A percentile compares a stretch with the other conserved stretches of the same genome.
These are phyloP conservation scores for Pseudogymnoascus sp. DNA, from an alignment of 2,329 filamentous ascomycete species.

Conservation along the genomic window DNA sequence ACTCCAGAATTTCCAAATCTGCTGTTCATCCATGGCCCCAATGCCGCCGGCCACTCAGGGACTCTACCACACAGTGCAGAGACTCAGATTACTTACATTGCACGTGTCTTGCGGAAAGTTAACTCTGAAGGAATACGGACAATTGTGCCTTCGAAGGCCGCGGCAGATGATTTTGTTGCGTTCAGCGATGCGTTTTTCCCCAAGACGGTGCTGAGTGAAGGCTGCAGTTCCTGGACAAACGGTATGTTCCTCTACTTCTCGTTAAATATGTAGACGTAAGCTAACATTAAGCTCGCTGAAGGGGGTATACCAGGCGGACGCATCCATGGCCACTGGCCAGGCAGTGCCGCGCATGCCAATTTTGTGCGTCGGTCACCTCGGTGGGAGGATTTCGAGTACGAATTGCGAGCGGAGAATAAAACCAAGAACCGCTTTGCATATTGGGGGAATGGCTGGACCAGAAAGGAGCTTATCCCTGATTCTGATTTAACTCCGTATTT, in stretches of 20 bases:
- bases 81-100: slow-evolving; percentile 56
- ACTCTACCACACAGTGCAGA: slow-evolving; percentile 62
- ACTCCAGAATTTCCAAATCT: slow-evolving; percentile 62
- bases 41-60: slow-evolving; percentile 51
- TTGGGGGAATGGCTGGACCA: slow-evolving; percentile 61
- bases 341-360: slow-evolving; percentile 55
- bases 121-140: slow-evolving; percentile 58
- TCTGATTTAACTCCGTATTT: slow-evolving; percentile 59
- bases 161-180: slow-evolving; percentile 56
- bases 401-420: slow-evolving; percentile 33
- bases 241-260: slow-evolving; percentile 29
- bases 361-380: slow-evolving; percentile 47
- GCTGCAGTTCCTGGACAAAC: slow-evolving; percentile 67
- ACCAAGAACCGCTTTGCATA: slow-evolving; percentile 44
- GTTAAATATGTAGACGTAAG: neutral
- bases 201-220: slow-evolving; percentile 48
- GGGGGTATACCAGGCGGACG: slow-evolving; percentile 48
- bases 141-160: slow-evolving; percentile 47
- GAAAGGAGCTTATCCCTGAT: slow-evolving; percentile 46
- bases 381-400: slow-evolving; percentile 54
- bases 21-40: slow-evolving; percentile 55
- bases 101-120: slow-evolving; percentile 60
- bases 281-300: neutral
- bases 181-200: slow-evolving; percentile 51
- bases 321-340: slow-evolving; percentile 64